Conservation (phyloP, 176 grass and related monocot genomes). For the Zoysia pacifica region DNA sequence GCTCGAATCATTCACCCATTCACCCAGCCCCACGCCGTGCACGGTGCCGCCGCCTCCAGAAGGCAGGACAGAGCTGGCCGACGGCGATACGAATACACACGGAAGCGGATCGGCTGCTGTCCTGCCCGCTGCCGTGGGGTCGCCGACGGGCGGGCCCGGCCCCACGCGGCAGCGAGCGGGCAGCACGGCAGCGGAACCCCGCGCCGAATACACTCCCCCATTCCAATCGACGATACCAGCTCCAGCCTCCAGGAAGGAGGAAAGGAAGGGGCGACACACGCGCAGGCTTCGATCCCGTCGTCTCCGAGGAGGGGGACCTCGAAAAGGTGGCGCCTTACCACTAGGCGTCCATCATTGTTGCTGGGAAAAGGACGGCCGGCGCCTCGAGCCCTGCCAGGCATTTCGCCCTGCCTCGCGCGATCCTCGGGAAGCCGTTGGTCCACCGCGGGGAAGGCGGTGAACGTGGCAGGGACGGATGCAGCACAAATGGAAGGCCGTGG, state of each 20-base stretch:
- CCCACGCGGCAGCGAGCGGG: no score
- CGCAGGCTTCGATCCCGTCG: conserved; percentile 13
- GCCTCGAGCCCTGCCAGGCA: conserved; percentile 22
- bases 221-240: not conserved
- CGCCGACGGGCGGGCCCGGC: no score
- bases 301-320: not conserved
- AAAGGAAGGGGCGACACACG: not conserved
- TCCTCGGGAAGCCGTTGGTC: conserved; percentile 29
- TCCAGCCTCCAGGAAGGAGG: not conserved
- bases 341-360: conserved; percentile 24
- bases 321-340: conserved; percentile 15
- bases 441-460: conserved; percentile 18
- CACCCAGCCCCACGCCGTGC: not conserved
- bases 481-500: conserved; percentile 52
- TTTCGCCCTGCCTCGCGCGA: conserved; percentile 29
- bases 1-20: not conserved
- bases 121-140: no score
- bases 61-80: not conserved
- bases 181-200: no score
- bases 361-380: not conserved
- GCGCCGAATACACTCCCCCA: no score
- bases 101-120: no score
- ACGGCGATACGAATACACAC: not conserved
- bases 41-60: not conserved
- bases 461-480: conserved; percentile 17